Base-by-base conservation (phyloP, 345 rosid species). In the Boechera retrofracta region DNA sequence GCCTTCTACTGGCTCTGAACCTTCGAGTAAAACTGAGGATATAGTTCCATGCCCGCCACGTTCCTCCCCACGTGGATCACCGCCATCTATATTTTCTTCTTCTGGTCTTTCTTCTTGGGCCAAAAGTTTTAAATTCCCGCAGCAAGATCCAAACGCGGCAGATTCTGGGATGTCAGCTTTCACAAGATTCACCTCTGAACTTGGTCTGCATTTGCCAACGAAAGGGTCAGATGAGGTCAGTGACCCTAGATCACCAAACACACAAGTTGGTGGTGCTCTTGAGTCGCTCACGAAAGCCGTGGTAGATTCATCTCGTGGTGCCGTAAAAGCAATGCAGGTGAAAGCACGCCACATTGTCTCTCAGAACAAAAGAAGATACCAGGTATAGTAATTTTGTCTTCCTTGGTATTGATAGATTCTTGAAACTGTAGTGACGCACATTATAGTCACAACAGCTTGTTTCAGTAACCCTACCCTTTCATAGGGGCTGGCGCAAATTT, bases 331-430 rank as follows among this genome's bases (percentile, higher is more conserved):
- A 2, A 88, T 89, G 67, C 97, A 94, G 83, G 92, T 89, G 81
- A 94, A 89, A 86, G 97, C 98, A 62, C 87, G 98, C 12, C 98
- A 90, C 67, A 86, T 89, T 61, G 97, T 92, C 66, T 94, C 98
- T 55, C 98, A 94, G 83, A 94, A 94, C 69, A 94, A 94, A 76
- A 74, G 98, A 80, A 92, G 98, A 87, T 94, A 87, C 81, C 98
- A 92, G 98, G 98, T 90, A 13, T 31, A 7, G 6, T 62, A 9
- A 6, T 0, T 16, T n/a, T 36, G 1, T 33, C 64, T 51, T 61
- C 35, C 42, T 39, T 44, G 7, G 21, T 47, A 26, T 33, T 24
- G 8, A 26, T 10, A 69, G 12, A 42, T 69, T 52, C 64, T 33
- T 76, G 48, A 32, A 69, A 60, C 74, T 2, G 4, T 60, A 16